Conservation (phyloP, 192 early-diverging fungal species). For the Lobosporangium transversale region DNA sequence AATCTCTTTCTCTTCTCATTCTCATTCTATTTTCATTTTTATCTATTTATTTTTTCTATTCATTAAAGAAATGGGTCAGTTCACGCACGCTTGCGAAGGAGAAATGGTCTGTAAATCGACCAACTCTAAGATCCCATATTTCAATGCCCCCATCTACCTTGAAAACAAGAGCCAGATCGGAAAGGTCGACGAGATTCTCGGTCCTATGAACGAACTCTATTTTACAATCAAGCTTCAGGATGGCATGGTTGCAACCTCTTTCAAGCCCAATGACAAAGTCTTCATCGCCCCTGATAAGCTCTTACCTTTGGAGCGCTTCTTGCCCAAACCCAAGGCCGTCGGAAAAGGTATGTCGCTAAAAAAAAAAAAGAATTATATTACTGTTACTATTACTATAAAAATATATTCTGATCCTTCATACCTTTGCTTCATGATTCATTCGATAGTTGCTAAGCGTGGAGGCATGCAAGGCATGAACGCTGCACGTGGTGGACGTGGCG, state of each 20-base stretch:
- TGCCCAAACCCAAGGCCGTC: conserved; percentile 89
- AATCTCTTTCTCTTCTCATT: no score
- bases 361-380: no score
- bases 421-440: not conserved
- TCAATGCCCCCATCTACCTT: conserved; percentile 98
- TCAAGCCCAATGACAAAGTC: conserved; percentile 91
- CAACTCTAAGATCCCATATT: conserved; percentile 95
- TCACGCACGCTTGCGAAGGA: conserved; percentile 95
- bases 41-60: not conserved
- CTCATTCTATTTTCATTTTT: not conserved
- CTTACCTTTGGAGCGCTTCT: conserved; percentile 94
- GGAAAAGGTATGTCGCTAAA: conserved; percentile 71
- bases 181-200: conserved; percentile 98
- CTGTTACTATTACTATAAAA: no score
- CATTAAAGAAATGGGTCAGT: conserved; percentile 82
- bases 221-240: conserved; percentile 98
- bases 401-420: no score
- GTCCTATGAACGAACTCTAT: conserved; percentile 96
- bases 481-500: conserved; percentile 69
- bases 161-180: conserved; percentile 99
- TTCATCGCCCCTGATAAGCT: conserved; percentile 95
- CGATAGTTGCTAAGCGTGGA: conserved; percentile 55
- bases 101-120: conserved; percentile 96
- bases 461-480: conserved; percentile 71
- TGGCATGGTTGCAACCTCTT: conserved; percentile 90